These are phyloP conservation scores for Fusarium coicis DNA, from an alignment of 2,329 filamentous ascomycete species.

Conservation along the genomic window DNA sequence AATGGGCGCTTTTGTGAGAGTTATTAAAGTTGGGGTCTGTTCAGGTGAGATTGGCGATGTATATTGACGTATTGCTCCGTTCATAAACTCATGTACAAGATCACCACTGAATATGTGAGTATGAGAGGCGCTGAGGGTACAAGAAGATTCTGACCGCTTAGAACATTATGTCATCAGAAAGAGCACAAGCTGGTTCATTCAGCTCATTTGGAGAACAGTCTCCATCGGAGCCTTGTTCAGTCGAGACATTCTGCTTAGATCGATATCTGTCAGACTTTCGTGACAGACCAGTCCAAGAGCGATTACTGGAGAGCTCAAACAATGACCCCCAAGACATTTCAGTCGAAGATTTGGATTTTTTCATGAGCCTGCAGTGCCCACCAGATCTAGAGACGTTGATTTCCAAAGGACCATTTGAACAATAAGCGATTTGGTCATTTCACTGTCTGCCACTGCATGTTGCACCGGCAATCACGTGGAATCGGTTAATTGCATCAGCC, in stretches of 20 bases:
- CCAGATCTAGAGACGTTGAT: not conserved
- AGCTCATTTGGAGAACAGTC: not conserved
- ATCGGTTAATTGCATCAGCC: not conserved
- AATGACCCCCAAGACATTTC: not conserved
- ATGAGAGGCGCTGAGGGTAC: not conserved
- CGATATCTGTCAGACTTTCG: not conserved
- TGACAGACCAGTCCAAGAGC: not conserved
- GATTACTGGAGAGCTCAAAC: not conserved
- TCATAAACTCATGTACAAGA: not conserved
- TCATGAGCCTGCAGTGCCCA: rapidly evolving
- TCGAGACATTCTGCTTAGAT: not conserved
- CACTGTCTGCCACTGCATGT: not conserved
- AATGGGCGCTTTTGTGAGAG: rapidly evolving
- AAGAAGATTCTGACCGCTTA: rapidly evolving
- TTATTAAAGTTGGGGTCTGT: not conserved
- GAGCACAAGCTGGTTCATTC: not conserved
- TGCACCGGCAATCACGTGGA: not conserved
- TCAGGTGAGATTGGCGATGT: not conserved
- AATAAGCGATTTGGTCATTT: not conserved
- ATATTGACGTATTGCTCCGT: not conserved
- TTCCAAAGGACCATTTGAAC: not conserved
- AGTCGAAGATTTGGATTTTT: not conserved
- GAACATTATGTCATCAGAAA: not conserved
- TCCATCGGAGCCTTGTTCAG: not conserved
- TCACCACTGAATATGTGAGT: not conserved